Conservation (phyloP, 2,329 filamentous ascomycete genomes). For the Tolypocladium ophioglossoides region DNA sequence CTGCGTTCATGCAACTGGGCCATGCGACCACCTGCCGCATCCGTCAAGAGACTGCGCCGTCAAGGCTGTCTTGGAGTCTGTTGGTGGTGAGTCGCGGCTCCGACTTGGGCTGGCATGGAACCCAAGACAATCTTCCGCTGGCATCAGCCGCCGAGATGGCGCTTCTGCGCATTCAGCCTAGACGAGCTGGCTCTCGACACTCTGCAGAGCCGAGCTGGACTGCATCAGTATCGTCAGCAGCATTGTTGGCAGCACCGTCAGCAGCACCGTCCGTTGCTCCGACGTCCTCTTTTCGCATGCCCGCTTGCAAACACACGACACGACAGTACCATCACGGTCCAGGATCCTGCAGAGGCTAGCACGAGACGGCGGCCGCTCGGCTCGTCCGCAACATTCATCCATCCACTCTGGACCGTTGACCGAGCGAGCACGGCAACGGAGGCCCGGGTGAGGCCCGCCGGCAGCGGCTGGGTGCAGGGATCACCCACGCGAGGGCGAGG, state of each 20-base stretch:
- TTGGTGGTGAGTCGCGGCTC: background rate
- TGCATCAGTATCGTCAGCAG: background rate
- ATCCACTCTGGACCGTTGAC: background rate
- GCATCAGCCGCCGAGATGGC: background rate
- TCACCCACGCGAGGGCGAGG: background rate
- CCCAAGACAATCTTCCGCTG: background rate
- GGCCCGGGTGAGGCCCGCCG: background rate
- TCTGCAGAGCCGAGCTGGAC: background rate
- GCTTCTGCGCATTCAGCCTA: background rate
- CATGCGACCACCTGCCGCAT: background rate
- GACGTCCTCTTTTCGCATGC: background rate
- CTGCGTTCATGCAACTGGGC: background rate
- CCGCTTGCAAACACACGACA: too few species aligned
- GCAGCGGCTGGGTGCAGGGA: background rate
- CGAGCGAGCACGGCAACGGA: background rate
- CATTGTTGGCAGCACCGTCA: background rate
- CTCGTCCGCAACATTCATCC: background rate
- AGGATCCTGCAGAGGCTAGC: background rate
- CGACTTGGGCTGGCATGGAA: background rate
- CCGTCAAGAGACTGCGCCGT: background rate
- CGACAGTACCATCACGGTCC: too few species aligned
- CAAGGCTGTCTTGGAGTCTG: too few species aligned
- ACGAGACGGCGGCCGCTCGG: background rate
- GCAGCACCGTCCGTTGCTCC: background rate
- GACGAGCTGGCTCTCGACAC: background rate